A percentile compares a stretch with the other conserved stretches of the same genome.
Conservation (phyloP, 139 green algal species). For the Chlorella ohadii region DNA sequence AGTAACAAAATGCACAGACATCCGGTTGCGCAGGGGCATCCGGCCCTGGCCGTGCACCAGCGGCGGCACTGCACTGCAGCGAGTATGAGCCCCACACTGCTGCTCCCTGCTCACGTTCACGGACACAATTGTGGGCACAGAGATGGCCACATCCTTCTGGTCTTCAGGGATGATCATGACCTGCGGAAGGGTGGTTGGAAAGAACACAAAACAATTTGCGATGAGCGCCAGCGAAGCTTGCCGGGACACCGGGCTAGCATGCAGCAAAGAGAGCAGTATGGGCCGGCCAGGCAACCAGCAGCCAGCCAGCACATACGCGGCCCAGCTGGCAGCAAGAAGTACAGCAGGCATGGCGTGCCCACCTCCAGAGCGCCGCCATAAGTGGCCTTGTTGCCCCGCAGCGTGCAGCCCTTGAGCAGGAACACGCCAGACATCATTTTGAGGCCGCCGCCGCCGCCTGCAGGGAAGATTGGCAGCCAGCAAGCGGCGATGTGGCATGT, state of each 20-base stretch:
- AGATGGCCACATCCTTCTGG: background rate
- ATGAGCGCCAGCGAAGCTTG: background rate
- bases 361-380: conserved; percentile 34
- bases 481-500: too few species aligned
- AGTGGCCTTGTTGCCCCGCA: conserved; percentile 18
- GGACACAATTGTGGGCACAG: background rate
- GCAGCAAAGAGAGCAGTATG: too few species aligned
- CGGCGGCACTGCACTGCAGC: too few species aligned
- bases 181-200: background rate
- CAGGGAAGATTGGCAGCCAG: too few species aligned
- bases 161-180: background rate
- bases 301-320: too few species aligned
- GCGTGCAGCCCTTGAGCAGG: background rate
- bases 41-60: too few species aligned
- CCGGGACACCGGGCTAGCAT: too few species aligned
- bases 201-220: background rate
- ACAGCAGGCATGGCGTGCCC: background rate
- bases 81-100: too few species aligned
- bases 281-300: too few species aligned
- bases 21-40: too few species aligned
- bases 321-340: background rate
- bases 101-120: background rate
- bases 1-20: too few species aligned
- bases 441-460: too few species aligned
- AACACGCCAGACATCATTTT: conserved; percentile 21